A percentile compares a stretch with the other conserved stretches of the same genome.
Evolutionary conservation across 2,329 filamentous ascomycete genomes (phyloP).

Genomic region (Lachnellula subtilissima): DNA sequence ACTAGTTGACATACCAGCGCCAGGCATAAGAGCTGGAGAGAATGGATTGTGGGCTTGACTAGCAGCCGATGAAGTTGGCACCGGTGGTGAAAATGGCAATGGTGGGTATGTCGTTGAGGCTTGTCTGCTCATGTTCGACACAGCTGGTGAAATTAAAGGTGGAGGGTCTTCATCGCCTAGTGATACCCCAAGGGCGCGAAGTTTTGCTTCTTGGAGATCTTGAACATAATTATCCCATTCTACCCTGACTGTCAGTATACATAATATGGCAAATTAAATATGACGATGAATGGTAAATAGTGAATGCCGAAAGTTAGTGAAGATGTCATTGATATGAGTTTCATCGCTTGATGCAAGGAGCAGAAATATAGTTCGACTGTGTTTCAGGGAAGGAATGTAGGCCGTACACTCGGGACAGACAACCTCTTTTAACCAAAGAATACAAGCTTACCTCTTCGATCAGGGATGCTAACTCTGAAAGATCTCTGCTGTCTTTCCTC

Average conservation of each 20-base stretch:
- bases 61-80: slow-evolving; percentile 72
- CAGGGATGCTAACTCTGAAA: slow-evolving; percentile 63
- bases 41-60: slow-evolving; percentile 59
- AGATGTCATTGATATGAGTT: neutral
- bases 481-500: slow-evolving; percentile 48
- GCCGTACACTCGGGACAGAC: too few relatives aligned
- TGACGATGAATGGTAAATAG: neutral
- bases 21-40: slow-evolving; percentile 50
- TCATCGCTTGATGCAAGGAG: slow-evolving; percentile 1
- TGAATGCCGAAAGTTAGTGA: neutral
- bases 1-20: slow-evolving; percentile 53
- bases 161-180: slow-evolving; percentile 67
- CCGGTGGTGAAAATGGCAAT: slow-evolving; percentile 75
- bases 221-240: slow-evolving; percentile 76
- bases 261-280: neutral
- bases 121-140: slow-evolving; percentile 56
- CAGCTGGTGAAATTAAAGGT: slow-evolving; percentile 62
- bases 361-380: neutral
- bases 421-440: neutral
- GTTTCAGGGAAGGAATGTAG: too few relatives aligned
- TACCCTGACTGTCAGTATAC: slow-evolving; percentile 14
- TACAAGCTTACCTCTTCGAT: slow-evolving; percentile 32
- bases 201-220: slow-evolving; percentile 82
- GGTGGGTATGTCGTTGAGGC: slow-evolving; percentile 70
- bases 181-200: slow-evolving; percentile 84